Percentiles rank a stretch among this genome's conserved stretches.
phyloP scores from a whole-genome alignment of 2,329 filamentous ascomycete genomes.

The Aureobasidium sp. region DNA sequence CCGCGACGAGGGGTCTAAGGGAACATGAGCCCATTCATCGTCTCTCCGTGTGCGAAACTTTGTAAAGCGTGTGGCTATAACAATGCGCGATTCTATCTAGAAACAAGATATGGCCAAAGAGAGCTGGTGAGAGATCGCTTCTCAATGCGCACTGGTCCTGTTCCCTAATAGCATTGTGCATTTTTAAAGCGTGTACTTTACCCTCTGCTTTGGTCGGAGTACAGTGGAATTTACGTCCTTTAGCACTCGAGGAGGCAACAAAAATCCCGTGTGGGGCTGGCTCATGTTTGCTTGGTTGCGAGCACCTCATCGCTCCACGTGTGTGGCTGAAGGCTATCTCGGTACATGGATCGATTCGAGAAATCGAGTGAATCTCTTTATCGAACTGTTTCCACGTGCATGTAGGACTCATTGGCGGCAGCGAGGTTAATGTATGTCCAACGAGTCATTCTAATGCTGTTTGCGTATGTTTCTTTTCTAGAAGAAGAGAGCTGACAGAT shows the following conservation, averaged over 20 bases:
- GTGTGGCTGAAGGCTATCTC: not conserved
- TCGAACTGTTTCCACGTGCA: not conserved
- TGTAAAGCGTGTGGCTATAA: not conserved
- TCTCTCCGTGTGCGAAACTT: too few relatives aligned
- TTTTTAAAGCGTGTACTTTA: not conserved
- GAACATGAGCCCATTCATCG: too few relatives aligned
- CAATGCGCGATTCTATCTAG: not conserved
- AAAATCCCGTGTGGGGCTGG: too few relatives aligned
- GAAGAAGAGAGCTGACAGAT: conserved; percentile 7
- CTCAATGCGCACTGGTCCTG: not conserved
- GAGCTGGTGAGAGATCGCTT: not conserved
- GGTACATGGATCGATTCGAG: not conserved
- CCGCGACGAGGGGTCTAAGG: too few relatives aligned
- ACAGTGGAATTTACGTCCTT: too few relatives aligned
- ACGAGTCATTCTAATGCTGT: not conserved
- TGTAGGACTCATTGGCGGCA: not conserved
- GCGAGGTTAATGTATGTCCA: not conserved
- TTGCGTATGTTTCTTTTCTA: not conserved
- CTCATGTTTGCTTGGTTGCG: not conserved
- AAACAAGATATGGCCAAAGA: not conserved
- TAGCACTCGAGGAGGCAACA: too few relatives aligned
- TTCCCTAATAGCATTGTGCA: not conserved
- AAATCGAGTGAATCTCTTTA: not conserved
- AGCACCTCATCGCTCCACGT: not conserved
- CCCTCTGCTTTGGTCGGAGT: too few relatives aligned